Base-by-base conservation (phyloP, 2,329 filamentous ascomycete species). In the Aspergillus hiratsukae region DNA sequence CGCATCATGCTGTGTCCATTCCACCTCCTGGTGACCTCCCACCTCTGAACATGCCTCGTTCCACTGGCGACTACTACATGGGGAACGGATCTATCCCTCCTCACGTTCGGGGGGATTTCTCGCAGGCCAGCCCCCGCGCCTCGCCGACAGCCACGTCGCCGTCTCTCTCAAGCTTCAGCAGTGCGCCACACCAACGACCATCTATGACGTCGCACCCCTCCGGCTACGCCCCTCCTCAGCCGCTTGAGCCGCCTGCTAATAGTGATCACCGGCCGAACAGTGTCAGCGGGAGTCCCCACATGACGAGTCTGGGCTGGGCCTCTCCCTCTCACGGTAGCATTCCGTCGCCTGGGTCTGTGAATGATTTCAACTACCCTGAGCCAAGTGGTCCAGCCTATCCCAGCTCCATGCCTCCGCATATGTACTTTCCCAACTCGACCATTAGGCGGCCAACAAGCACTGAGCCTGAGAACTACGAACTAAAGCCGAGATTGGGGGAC, bases 331-430 rank as follows among this genome's bases (percentile, higher is more conserved):
- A 92, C 63, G 84, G 85, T 61, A 82, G 83, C 31, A 85, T 91
- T 62, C 85, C 88, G 9, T 87, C 88, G 8, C 88, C 91, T 48
- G 83, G 82, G 48, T 85, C 83, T 17, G 68, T 71, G 25, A 92
- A 91, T 61, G 86, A 89, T 59, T 96, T 95, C 69, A 85, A 88
- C 7, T 95, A 97, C 64, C 89, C 90, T 0, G 91, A 96, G 64
- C 84, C 85, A 4, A 79, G 78, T 27, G 81, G 83, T 51, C 81
- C 81, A 41, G 80, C 80, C 35, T 76, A 75, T 53, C 64, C 73
- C 9, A 72, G 68, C 28, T 70, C 72, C 17, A 73, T 76, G 68
- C 72, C 74, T 28, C 81, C 82, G 45, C 85, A 88, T 65, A 84
- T 91, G 77, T 93, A 91, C 72, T 92, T 91, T 64, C 80, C 82